These are phyloP conservation scores for Alternaria longipes DNA, from an alignment of 2,329 filamentous ascomycete genomes.

Conservation along the genomic window DNA sequence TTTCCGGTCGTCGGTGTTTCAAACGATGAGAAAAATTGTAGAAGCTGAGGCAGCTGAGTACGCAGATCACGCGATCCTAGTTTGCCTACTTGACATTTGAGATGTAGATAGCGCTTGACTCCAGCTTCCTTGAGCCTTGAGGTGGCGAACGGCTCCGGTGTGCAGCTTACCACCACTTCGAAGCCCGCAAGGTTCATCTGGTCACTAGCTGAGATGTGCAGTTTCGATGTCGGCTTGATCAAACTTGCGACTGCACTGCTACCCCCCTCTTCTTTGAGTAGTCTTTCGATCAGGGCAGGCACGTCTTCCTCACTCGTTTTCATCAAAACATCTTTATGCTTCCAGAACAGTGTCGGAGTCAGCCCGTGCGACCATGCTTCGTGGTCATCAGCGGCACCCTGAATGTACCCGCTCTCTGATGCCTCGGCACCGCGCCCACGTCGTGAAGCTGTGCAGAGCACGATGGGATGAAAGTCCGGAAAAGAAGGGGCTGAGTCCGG, in stretches of 20 bases:
- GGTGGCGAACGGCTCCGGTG: slow-evolving; percentile 51
- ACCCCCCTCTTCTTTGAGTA: slow-evolving; percentile 45
- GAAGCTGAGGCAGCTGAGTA: slow-evolving; percentile 70
- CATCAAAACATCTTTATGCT: slow-evolving; percentile 68
- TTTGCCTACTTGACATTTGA: slow-evolving; percentile 77
- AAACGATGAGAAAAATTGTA: slow-evolving; percentile 58
- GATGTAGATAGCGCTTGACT: slow-evolving; percentile 60
- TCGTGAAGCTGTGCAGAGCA: slow-evolving; percentile 86
- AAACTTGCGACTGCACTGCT: slow-evolving; percentile 43
- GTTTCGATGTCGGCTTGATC: slow-evolving; percentile 52
- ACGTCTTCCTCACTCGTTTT: slow-evolving; percentile 71
- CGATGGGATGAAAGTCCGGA: slow-evolving; percentile 72
- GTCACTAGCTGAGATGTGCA: slow-evolving; percentile 54
- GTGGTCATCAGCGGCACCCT: slow-evolving; percentile 93
- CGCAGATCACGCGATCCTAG: slow-evolving; percentile 85
- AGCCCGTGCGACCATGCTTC: slow-evolving; percentile 91
- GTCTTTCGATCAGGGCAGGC: slow-evolving; percentile 58
- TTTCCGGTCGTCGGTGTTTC: neutral
- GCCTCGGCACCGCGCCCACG: slow-evolving; percentile 74
- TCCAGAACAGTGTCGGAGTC: slow-evolving; percentile 83
- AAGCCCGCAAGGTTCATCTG: slow-evolving; percentile 50
- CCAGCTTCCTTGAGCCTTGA: slow-evolving; percentile 18
- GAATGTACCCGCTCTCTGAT: slow-evolving; percentile 81
- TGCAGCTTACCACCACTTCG: slow-evolving; percentile 56
- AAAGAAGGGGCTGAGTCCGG: slow-evolving; percentile 60